Percentiles rank a stretch among this genome's conserved stretches.
Evolutionary conservation across 1,284 basidiomycete genomes (phyloP).

Genomic region (Ganoderma multipileum): DNA sequence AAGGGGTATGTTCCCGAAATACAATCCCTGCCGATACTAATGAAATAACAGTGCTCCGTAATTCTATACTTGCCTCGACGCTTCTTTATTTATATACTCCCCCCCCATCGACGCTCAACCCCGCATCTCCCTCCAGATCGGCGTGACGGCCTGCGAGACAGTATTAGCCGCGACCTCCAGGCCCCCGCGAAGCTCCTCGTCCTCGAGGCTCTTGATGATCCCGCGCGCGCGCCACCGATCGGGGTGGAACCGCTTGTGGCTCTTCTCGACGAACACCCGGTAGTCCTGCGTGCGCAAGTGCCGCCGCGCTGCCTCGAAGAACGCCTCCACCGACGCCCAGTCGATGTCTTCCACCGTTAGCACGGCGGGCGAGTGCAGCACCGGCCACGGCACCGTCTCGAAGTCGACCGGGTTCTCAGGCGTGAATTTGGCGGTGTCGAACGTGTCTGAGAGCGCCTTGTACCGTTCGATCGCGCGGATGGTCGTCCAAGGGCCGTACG

Average conservation of each 20-base stretch:
- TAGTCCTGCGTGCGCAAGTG: slow-evolving; percentile 66
- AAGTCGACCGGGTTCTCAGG: slow-evolving; percentile 57
- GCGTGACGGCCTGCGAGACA: slow-evolving; percentile 67
- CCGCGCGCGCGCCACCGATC: slow-evolving; percentile 68
- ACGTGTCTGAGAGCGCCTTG: slow-evolving; percentile 59
- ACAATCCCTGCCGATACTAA: slow-evolving; percentile 6
- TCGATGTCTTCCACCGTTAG: slow-evolving; percentile 69
- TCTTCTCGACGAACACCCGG: slow-evolving; percentile 67
- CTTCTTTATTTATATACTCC: background rate
- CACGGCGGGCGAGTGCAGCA: slow-evolving; percentile 55
- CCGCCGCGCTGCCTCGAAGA: slow-evolving; percentile 60
- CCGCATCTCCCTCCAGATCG: slow-evolving; percentile 58
- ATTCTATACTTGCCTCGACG: slow-evolving; percentile 5
- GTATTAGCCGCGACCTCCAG: slow-evolving; percentile 67
- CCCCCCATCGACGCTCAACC: slow-evolving; percentile 5
- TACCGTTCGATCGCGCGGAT: slow-evolving; percentile 72
- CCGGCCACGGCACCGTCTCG: slow-evolving; percentile 75
- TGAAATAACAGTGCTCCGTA: background rate
- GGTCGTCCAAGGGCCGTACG: slow-evolving; percentile 62
- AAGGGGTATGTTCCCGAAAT: slow-evolving; percentile 8
- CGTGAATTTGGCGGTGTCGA: slow-evolving; percentile 66
- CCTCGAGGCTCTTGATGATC: slow-evolving; percentile 55
- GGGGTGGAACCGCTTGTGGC: slow-evolving; percentile 72
- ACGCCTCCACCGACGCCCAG: slow-evolving; percentile 72
- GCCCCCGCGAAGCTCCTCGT: slow-evolving; percentile 58